Conservation (phyloP, 2,329 filamentous ascomycete species). For the Colletotrichum simmondsii region DNA sequence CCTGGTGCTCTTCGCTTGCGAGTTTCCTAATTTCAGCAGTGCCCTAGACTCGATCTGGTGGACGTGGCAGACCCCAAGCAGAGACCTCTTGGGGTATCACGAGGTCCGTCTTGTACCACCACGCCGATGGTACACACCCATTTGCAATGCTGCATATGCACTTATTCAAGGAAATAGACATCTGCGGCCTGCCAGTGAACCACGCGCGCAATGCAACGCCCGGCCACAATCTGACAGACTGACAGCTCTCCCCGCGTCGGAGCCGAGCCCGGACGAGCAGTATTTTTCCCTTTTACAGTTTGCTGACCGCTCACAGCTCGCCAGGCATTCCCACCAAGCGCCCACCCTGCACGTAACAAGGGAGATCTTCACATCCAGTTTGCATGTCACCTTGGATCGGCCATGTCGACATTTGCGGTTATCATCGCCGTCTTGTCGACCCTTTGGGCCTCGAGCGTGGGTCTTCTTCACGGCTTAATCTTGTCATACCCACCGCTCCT, state of each 20-base stretch:
- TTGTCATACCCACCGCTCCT: slow-evolving; percentile 16
- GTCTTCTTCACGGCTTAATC: slow-evolving; percentile 15
- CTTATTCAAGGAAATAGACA: slow-evolving; percentile 9
- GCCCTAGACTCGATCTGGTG: slow-evolving; percentile 9
- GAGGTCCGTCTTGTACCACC: not conserved
- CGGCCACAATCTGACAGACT: not conserved
- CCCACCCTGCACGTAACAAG: slow-evolving; percentile 9
- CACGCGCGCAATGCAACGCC: slow-evolving; percentile 14
- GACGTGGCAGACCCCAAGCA: not conserved
- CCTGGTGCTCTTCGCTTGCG: slow-evolving; percentile 11
- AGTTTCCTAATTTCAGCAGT: slow-evolving; percentile 8
- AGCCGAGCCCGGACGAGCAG: slow-evolving; percentile 22
- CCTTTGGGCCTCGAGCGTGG: slow-evolving; percentile 13
- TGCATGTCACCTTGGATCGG: slow-evolving; percentile 4
- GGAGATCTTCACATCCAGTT: slow-evolving; percentile 8
- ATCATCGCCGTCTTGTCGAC: slow-evolving; percentile 8
- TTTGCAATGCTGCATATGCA: slow-evolving; percentile 4
- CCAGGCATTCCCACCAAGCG: not conserved
- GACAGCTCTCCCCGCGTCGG: slow-evolving; percentile 6
- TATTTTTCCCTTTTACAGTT: not conserved
- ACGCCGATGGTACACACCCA: not conserved
- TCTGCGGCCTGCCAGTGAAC: not conserved
- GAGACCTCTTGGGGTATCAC: slow-evolving; percentile 1
- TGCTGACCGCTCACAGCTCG: not conserved
- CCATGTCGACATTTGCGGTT: slow-evolving; percentile 23